Percentiles rank a stretch among this genome's conserved stretches.
These are phyloP conservation scores for Skeletonema grethae DNA, from an alignment of 108 stramenopile genomes.

Conservation along the genomic window DNA sequence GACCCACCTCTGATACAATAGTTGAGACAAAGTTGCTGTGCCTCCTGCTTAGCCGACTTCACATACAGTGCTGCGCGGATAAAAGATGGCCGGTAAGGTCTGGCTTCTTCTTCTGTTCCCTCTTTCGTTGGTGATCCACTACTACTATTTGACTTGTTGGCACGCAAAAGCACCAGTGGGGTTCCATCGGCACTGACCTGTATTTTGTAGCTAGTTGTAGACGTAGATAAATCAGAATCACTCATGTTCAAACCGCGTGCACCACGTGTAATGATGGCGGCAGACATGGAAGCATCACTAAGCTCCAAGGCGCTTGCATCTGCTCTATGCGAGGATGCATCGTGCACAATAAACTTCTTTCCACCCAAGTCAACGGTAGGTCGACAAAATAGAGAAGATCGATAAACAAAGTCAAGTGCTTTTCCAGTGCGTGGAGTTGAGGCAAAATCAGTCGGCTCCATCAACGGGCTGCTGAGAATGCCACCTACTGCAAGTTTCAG, in stretches of 20 bases:
- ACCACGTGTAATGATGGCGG: conserved; percentile 62
- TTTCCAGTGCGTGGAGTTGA: conserved; percentile 73
- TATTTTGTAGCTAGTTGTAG: conserved; percentile 22
- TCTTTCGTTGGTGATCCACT: conserved; percentile 12
- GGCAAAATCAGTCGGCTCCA: conserved; percentile 79
- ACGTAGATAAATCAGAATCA: not conserved
- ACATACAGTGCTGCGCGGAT: conserved; percentile 81
- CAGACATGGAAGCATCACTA: conserved; percentile 76
- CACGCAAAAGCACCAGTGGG: conserved; percentile 35
- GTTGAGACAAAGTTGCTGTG: conserved; percentile 67
- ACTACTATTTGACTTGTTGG: conserved; percentile 7
- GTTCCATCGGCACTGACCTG: conserved; percentile 43
- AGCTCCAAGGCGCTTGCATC: conserved; percentile 82
- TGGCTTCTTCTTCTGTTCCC: conserved; percentile 51
- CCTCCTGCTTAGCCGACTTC: conserved; percentile 76
- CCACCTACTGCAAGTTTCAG: conserved; percentile 38
- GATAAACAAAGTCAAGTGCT: conserved; percentile 80
- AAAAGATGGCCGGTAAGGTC: conserved; percentile 77
- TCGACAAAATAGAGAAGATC: conserved; percentile 73
- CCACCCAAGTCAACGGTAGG: conserved; percentile 75
- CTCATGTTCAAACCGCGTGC: conserved; percentile 38
- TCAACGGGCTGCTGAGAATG: conserved; percentile 65
- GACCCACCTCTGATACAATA: conserved; percentile 76
- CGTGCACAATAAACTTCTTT: conserved; percentile 73
- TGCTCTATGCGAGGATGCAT: conserved; percentile 65